Evolutionary conservation across 257 asterid genomes (phyloP).

Genomic region (Solanum dulcamara): DNA sequence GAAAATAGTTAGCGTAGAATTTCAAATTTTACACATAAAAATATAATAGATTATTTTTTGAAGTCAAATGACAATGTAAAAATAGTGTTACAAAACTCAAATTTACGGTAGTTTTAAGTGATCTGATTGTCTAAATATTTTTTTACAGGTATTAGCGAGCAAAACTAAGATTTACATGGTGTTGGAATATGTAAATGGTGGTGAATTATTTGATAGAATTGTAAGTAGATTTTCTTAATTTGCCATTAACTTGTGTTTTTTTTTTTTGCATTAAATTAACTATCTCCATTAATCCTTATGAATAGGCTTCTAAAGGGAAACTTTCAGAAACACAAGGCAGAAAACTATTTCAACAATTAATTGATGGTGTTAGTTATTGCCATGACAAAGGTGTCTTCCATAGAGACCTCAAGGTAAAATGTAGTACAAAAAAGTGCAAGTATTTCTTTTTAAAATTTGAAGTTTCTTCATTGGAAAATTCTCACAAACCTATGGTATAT

Average conservation of each 20-base stretch:
- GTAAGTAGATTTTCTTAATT: constrained; percentile 32
- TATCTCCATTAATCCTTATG: neutral
- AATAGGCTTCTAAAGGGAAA: constrained; percentile 74
- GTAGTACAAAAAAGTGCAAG: neutral
- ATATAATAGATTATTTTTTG: too few species aligned
- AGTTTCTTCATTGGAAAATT: neutral
- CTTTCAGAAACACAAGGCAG: constrained; percentile 61
- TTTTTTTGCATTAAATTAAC: neutral
- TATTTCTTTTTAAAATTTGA: neutral
- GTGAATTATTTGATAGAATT: constrained; percentile 87
- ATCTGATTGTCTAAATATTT: neutral
- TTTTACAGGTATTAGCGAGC: constrained; percentile 80
- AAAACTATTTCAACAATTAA: constrained; percentile 84
- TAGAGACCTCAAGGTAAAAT: constrained; percentile 70
- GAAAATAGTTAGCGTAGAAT: too few species aligned
- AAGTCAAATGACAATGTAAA: neutral
- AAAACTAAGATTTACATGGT: constrained; percentile 93
- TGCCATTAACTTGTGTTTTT: neutral
- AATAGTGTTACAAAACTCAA: neutral
- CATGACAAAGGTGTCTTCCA: constrained; percentile 87
- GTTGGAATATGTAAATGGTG: constrained; percentile 85
- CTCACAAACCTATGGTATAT: neutral
- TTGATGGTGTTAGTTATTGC: constrained; percentile 88
- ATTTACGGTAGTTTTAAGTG: neutral
- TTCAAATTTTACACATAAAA: neutral